A percentile compares a stretch with the other conserved stretches of the same genome.
These are phyloP conservation scores for Aaosphaeria pasadenensis DNA, from an alignment of 2,329 filamentous ascomycete species.

Conservation along the genomic window DNA sequence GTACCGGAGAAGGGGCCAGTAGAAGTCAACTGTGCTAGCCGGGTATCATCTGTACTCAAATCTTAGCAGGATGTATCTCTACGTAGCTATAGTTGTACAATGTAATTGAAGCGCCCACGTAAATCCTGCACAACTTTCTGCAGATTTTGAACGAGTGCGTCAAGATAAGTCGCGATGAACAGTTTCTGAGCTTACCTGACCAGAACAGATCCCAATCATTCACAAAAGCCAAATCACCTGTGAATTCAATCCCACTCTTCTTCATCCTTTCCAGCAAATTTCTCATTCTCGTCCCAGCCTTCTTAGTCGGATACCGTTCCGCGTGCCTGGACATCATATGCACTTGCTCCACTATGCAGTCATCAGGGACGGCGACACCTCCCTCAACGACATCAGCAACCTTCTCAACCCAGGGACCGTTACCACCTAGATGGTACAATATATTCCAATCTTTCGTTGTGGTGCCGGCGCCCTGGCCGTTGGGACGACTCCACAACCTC, in stretches of 20 bases:
- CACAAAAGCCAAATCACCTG: slow-evolving; percentile 53
- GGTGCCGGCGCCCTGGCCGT: slow-evolving; percentile 20
- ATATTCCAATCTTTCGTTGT: slow-evolving; percentile 46
- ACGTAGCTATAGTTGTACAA: no score
- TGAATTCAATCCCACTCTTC: slow-evolving; percentile 38
- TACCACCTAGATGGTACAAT: slow-evolving; percentile 53
- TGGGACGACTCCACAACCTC: slow-evolving; percentile 7
- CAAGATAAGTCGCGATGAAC: no score
- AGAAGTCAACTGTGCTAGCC: slow-evolving; percentile 54
- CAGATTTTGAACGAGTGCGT: no score
- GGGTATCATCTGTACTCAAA: slow-evolving; percentile 17
- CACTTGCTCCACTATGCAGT: slow-evolving; percentile 55
- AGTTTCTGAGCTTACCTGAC: slow-evolving; percentile 20
- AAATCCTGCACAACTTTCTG: no score
- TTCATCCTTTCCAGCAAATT: slow-evolving; percentile 49
- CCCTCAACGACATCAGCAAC: slow-evolving; percentile 38
- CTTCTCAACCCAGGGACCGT: slow-evolving; percentile 56
- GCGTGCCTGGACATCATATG: slow-evolving; percentile 60
- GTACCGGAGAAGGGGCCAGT: slow-evolving; percentile 58
- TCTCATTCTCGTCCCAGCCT: slow-evolving; percentile 47
- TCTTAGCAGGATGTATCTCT: slow-evolving; percentile 18
- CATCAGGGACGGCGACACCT: slow-evolving; percentile 44
- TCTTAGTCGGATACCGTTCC: slow-evolving; percentile 55
- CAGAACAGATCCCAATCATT: slow-evolving; percentile 57
- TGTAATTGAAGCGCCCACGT: no score